A percentile compares a stretch with the other conserved stretches of the same genome.
These are phyloP conservation scores for Ustilago curta DNA, from an alignment of 1,284 basidiomycete genomes.

Conservation along the genomic window DNA sequence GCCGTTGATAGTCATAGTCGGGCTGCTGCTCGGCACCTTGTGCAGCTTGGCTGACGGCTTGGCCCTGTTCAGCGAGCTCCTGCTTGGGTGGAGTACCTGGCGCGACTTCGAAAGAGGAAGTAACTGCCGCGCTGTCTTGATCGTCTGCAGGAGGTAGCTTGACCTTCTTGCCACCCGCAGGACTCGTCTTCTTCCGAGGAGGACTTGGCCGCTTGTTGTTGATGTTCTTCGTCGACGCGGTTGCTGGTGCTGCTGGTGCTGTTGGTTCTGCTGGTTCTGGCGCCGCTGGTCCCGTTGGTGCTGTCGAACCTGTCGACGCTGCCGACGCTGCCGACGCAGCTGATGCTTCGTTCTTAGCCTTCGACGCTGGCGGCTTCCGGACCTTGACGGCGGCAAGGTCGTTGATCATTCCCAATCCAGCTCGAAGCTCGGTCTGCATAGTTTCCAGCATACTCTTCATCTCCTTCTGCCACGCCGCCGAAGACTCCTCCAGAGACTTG, in stretches of 20 bases:
- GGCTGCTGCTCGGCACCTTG: too few relatives aligned
- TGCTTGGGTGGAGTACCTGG: not conserved
- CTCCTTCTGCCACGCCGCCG: constrained; percentile 7
- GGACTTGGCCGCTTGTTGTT: constrained; percentile 16
- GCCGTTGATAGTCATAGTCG: not conserved
- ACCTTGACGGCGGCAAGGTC: constrained; percentile 6
- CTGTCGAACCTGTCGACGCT: not conserved
- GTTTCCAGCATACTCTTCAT: constrained; percentile 18
- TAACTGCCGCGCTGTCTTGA: not conserved
- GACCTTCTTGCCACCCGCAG: constrained; percentile 16
- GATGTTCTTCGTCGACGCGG: not conserved
- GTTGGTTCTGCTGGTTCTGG: not conserved
- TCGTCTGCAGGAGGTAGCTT: constrained; percentile 9
- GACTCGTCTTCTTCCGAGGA: constrained; percentile 15
- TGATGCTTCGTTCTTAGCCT: constrained; percentile 1
- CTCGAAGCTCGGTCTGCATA: constrained; percentile 15
- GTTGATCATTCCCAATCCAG: constrained; percentile 10
- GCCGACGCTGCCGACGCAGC: not conserved
- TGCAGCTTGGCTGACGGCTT: not conserved
- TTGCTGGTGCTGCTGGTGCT: not conserved
- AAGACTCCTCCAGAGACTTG: constrained; percentile 25
- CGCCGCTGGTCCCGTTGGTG: not conserved
- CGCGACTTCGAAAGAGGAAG: not conserved
- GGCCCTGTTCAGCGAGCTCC: not conserved
- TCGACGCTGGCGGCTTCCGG: not conserved